Evolutionary conservation across 768 basidiomycete species (phyloP).

Genomic region (Scleroderma citrinum): DNA sequence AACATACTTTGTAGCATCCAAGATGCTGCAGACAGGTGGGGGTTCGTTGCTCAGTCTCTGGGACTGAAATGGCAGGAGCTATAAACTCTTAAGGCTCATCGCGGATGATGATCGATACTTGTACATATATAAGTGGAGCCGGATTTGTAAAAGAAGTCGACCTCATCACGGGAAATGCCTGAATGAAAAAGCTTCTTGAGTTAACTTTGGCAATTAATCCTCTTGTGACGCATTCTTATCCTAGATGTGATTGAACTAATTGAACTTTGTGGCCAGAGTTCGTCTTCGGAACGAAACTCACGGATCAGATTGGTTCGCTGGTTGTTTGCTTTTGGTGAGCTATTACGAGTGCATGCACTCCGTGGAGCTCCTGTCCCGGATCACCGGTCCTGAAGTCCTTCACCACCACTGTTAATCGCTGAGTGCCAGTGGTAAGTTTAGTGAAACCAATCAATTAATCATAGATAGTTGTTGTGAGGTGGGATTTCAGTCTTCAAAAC

Average conservation of each 20-base stretch:
- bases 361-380: too few relatives aligned
- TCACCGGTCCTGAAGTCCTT: too few relatives aligned
- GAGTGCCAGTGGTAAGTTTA: not conserved
- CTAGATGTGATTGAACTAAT: too few relatives aligned
- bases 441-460: not conserved
- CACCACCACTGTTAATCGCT: too few relatives aligned
- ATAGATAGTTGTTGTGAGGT: not conserved
- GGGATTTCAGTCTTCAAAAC: conserved; percentile 78
- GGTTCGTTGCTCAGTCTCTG: conserved; percentile 65
- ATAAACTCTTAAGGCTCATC: too few relatives aligned
- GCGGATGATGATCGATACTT: not conserved
- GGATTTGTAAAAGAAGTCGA: not conserved
- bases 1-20: conserved; percentile 46
- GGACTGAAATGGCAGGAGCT: conserved; percentile 37
- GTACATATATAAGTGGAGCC: not conserved
- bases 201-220: too few relatives aligned
- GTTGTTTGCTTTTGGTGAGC: too few relatives aligned
- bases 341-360: too few relatives aligned
- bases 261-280: too few relatives aligned
- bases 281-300: too few relatives aligned
- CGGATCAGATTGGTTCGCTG: too few relatives aligned
- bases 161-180: not conserved
- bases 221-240: too few relatives aligned
- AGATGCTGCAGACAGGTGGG: conserved; percentile 73
- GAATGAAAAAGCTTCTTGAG: not conserved